These are phyloP conservation scores for Paecilomyces dactylethromorphus DNA, from an alignment of 2,329 filamentous ascomycete species.

Conservation along the genomic window DNA sequence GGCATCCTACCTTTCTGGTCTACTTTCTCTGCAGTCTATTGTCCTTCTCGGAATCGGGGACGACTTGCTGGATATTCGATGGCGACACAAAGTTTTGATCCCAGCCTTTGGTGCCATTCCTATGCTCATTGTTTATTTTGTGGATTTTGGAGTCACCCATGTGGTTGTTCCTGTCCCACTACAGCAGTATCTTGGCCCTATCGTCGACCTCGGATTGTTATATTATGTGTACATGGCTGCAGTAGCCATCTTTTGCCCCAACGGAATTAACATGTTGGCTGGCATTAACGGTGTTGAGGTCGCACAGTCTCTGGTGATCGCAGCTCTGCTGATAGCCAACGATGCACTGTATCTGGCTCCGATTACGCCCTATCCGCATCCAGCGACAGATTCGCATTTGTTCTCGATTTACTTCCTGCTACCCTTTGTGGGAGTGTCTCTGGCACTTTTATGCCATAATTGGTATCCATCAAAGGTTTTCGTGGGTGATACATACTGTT, in stretches of 20 bases:
- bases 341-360: constrained; percentile 76
- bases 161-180: constrained; percentile 86
- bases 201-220: constrained; percentile 72
- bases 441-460: constrained; percentile 83
- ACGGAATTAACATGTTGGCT: constrained; percentile 98
- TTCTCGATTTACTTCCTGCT: constrained; percentile 94
- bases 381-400: constrained; percentile 89
- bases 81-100: constrained; percentile 98
- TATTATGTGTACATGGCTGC: constrained; percentile 98
- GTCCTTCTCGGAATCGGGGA: constrained; percentile 89
- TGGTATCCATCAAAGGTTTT: constrained; percentile 95
- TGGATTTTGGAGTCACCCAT: constrained; percentile 95
- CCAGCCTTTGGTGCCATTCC: constrained; percentile 90
- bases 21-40: constrained; percentile 85
- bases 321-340: constrained; percentile 74
- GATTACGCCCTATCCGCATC: constrained; percentile 75
- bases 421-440: constrained; percentile 87
- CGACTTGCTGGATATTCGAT: constrained; percentile 95
- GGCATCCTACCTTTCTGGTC: constrained; percentile 87
- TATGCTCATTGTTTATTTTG: constrained; percentile 93
- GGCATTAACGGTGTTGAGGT: constrained; percentile 99
- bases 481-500: constrained; percentile 98
- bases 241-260: constrained; percentile 94
- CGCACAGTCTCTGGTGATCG: constrained; percentile 86
- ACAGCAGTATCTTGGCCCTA: constrained; percentile 73